phyloP scores from a whole-genome alignment of 2,329 filamentous ascomycete genomes.

The Graphilbum fragrans region DNA sequence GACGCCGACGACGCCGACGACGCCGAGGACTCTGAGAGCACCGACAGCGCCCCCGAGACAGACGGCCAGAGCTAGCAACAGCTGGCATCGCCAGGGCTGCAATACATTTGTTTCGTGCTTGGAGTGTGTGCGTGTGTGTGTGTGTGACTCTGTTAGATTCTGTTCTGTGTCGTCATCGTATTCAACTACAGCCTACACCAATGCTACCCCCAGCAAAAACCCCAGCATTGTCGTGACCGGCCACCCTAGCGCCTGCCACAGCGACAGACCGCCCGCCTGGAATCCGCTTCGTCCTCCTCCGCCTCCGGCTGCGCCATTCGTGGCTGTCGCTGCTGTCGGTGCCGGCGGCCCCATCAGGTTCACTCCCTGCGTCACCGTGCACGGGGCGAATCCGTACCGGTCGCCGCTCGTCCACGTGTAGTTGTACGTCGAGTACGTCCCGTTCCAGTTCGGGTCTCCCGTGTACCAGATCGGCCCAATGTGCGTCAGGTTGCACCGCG shows the following conservation, averaged over 20 bases:
- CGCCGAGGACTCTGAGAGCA: neutral
- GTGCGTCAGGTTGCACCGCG: constrained; percentile 16
- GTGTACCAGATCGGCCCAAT: constrained; percentile 16
- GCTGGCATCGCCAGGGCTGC: too few species aligned
- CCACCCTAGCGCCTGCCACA: neutral
- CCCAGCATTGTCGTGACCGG: neutral
- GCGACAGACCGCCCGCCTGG: too few species aligned
- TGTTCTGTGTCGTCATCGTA: neutral
- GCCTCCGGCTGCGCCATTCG: neutral
- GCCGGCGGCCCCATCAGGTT: constrained; percentile 9
- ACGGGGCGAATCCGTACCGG: constrained; percentile 15
- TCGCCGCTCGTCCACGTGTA: constrained; percentile 17
- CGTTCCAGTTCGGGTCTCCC: constrained; percentile 12
- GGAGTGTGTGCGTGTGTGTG: too few species aligned
- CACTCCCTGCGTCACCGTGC: constrained; percentile 14
- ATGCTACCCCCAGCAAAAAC: neutral
- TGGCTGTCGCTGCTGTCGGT: constrained; percentile 5
- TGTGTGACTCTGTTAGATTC: too few species aligned
- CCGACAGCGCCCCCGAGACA: too few species aligned
- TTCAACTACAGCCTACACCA: neutral
- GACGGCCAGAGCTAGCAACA: too few species aligned
- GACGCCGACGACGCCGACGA: neutral
- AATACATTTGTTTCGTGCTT: too few species aligned
- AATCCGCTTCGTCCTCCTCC: neutral
- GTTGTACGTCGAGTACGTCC: constrained; percentile 15